phyloP scores from a whole-genome alignment of 75 land plant species.

The Pinus tabuliformis region DNA sequence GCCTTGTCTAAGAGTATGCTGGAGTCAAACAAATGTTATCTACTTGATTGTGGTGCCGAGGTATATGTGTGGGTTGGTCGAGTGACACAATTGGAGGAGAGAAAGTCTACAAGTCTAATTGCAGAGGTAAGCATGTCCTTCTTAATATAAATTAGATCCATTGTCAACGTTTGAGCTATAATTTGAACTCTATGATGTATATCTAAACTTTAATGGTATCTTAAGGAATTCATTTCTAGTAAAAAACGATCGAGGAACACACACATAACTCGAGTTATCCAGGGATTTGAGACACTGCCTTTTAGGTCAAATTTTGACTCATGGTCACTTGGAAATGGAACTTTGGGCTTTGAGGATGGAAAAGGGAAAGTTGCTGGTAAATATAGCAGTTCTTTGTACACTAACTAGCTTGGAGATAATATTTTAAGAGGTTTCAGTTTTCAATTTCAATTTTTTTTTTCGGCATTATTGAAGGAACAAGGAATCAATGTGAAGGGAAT shows the following conservation, averaged over 20 bases:
- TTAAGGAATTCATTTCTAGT: conserved; percentile 40
- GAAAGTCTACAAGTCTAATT: conserved; percentile 39
- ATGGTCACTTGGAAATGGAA: conserved; percentile 44
- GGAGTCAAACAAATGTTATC: conserved; percentile 57
- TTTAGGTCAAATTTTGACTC: conserved; percentile 49
- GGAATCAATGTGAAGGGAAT: conserved; percentile 82
- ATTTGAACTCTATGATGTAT: too few species aligned
- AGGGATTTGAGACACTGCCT: conserved; percentile 57
- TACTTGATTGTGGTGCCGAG: conserved; percentile 57
- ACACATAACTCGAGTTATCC: conserved; percentile 38
- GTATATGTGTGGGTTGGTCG: conserved; percentile 76
- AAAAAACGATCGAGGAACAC: conserved; percentile 27
- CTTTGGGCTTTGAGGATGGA: conserved; percentile 40
- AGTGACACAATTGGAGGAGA: conserved; percentile 40
- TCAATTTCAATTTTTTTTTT: background rate
- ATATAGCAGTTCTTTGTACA: background rate
- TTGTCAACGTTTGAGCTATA: background rate
- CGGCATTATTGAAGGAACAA: conserved; percentile 91
- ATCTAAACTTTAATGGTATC: background rate
- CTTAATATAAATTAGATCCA: background rate
- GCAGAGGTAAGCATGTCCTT: conserved; percentile 37
- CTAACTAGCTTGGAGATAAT: too few species aligned
- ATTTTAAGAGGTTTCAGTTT: too few species aligned
- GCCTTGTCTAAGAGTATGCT: conserved; percentile 33
- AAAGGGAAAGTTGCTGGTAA: conserved; percentile 77